These are phyloP conservation scores for Biscutella laevigata DNA, from an alignment of 441 rosid species.

Conservation along the genomic window DNA sequence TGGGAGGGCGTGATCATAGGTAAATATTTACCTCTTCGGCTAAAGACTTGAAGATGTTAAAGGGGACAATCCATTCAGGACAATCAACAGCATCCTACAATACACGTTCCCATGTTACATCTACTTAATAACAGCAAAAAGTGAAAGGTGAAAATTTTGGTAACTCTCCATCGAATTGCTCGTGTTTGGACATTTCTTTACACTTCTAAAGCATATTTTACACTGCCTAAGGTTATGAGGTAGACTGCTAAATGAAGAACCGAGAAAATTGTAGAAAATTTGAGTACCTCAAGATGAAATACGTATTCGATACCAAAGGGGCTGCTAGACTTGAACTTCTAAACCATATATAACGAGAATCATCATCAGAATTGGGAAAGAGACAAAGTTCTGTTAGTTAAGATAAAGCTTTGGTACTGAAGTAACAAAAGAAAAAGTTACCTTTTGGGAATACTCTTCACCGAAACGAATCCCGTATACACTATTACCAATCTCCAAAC, in stretches of 20 bases:
- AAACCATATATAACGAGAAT: conserved; percentile 25
- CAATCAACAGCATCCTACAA: conserved; percentile 93
- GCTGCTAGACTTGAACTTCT: conserved; percentile 70
- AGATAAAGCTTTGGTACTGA: neutral
- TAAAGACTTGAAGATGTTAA: conserved; percentile 73
- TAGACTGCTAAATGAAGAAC: neutral
- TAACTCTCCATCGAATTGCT: neutral
- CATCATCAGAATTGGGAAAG: conserved; percentile 5
- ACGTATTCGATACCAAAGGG: conserved; percentile 83
- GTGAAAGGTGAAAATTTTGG: neutral
- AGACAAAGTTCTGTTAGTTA: neutral
- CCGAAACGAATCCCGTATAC: conserved; percentile 86
- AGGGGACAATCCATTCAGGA: conserved; percentile 96
- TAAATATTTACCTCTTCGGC: conserved; percentile 99
- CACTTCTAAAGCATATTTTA: neutral
- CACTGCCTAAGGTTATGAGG: neutral
- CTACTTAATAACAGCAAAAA: neutral
- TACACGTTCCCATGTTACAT: conserved; percentile 5
- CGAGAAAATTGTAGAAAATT: neutral
- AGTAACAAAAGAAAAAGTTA: conserved; percentile 17
- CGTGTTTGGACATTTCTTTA: neutral
- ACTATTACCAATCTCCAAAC: conserved; percentile 62
- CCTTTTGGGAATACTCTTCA: conserved; percentile 75
- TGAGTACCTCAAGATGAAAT: conserved; percentile 83
- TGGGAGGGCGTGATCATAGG: too few relatives aligned